Base-by-base conservation (phyloP, 2,329 filamentous ascomycete species). In the Fusarium sp. region DNA sequence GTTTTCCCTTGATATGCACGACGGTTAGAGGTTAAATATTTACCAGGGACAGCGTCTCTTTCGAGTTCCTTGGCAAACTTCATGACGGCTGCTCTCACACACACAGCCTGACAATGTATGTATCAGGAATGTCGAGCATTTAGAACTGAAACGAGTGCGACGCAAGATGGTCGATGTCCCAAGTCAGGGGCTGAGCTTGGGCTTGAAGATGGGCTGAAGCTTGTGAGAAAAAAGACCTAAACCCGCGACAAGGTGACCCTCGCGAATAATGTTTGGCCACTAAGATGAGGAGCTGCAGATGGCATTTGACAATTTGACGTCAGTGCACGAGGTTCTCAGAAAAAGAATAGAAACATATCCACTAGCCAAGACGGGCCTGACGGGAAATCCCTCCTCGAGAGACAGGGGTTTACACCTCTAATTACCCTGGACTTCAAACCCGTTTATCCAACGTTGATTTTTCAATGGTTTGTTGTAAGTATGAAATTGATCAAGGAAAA, bases 41-140 rank as follows among this genome's bases (percentile, higher is more conserved):
- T 78, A 89, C 88, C 94, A 76, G 94, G 94, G 68, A 97, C 93
- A 54, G 94, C 87, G 74, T 96, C 92, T 75, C 92, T 88, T 76
- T 97, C 93, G 67, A 97, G 86, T 81, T 97, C 93, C 77, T 91
- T 91, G 57, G 86, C 87, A 72, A 90, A 90, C 79, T 89, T 90
- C 87, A 89, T 89, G 80, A 77, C 62, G 32, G 53, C 46, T 41
- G 61, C 49, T 53, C 30, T 17, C 46, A 14, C 20, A 24, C 28
- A 35, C 48, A 48, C 62, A 71, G 58, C 55, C 65, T 28, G 44
- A 44, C 40, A 30, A 58, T 56, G 43, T 50, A 59, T 40, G 43
- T 46, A 50, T 46, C 60, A 59, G 59, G 24, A 52, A 52, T 46
- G 40, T 57, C 47, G 56, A 63, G 57, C 67, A 71, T 70, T 56